These are phyloP conservation scores for Aspergillus sp. DNA, from an alignment of 2,329 filamentous ascomycete genomes.

Conservation along the genomic window DNA sequence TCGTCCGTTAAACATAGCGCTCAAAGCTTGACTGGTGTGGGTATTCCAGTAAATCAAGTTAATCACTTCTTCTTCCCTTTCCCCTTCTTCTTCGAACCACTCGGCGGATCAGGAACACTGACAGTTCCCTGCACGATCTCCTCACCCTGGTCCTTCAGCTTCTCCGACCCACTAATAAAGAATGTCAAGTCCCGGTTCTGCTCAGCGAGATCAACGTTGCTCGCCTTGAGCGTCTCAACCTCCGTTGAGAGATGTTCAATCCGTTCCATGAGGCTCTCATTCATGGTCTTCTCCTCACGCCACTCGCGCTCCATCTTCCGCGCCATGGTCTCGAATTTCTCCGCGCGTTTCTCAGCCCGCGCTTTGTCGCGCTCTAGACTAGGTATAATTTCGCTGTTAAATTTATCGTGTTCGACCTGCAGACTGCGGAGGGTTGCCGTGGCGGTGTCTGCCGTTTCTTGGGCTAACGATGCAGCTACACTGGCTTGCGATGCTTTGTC, in stretches of 20 bases:
- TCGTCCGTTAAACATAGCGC: not conserved
- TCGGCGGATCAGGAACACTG: conserved; percentile 58
- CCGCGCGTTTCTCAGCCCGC: conserved; percentile 66
- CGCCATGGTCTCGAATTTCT: conserved; percentile 73
- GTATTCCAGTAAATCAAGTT: not conserved
- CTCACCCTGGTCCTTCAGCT: conserved; percentile 69
- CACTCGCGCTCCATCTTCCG: conserved; percentile 72
- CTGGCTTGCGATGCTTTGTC: conserved; percentile 82
- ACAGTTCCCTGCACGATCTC: conserved; percentile 73
- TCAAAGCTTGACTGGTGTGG: no score
- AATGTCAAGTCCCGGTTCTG: conserved; percentile 85
- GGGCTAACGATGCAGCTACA: conserved; percentile 52
- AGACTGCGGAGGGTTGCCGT: conserved; percentile 56
- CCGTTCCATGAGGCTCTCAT: conserved; percentile 75
- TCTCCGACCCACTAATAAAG: conserved; percentile 82
- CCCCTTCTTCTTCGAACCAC: conserved; percentile 49
- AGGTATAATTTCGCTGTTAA: conserved; percentile 61
- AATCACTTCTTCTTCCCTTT: conserved; percentile 28
- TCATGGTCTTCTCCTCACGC: conserved; percentile 84
- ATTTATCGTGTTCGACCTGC: conserved; percentile 53
- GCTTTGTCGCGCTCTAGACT: conserved; percentile 71
- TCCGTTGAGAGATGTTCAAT: conserved; percentile 66
- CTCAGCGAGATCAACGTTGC: conserved; percentile 75
- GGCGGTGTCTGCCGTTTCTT: conserved; percentile 65
- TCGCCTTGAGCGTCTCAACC: conserved; percentile 54